Evolutionary conservation across 1,139 yeast species (phyloP), one percentile per base, ranked within the genome.

Genomic region (Kodamaea sp.): DNA sequence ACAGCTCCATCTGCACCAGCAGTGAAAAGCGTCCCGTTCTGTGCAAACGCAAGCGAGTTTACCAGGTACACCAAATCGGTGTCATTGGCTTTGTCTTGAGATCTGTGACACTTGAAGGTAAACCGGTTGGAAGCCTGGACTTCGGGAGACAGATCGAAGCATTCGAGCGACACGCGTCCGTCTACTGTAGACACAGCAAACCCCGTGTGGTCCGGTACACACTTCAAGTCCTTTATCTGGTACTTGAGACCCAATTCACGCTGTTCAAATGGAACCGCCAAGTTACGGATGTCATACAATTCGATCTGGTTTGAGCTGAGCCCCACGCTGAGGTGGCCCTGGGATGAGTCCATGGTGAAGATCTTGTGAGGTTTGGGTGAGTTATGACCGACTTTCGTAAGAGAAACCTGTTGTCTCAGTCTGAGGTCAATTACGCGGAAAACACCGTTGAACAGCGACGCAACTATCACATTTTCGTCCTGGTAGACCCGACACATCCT

Each of bases 31-130:
- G 78, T 70, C 12, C 65, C 62, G 37, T 61, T 60, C 2, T 72
- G 71, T 43, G 75, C 75, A 50, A 83, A 83, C 10, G 69, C 68
- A 7, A 88, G 53, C 1, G 86, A 70, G 46, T 87, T 86, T 7
- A 90, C 89, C 0, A 96, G 95, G 28, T 77, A 81, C 2, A 86
- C 95, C 31, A 79, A 60, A 44, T 82, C 90, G 4, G 69, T 67
- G 20, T 74, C 76, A 18, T 67, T 61, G 22, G 45, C 41, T 34
- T 61, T 59, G 39, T 73, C 73, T 19, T 53, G 47, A 18, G 47
- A 43, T 23, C 96, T 63, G 56, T 90, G 97, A 46, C 96, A 85
- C 50, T 88, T 81, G 67, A 89, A 90, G 0, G 96, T 95, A 56
- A 82, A 90, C 38, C 78, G 73, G 35, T 69, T 60, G 5, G 58